Evolutionary conservation across 306 rosid genomes (phyloP).

Genomic region (Carpinus fangiana): DNA sequence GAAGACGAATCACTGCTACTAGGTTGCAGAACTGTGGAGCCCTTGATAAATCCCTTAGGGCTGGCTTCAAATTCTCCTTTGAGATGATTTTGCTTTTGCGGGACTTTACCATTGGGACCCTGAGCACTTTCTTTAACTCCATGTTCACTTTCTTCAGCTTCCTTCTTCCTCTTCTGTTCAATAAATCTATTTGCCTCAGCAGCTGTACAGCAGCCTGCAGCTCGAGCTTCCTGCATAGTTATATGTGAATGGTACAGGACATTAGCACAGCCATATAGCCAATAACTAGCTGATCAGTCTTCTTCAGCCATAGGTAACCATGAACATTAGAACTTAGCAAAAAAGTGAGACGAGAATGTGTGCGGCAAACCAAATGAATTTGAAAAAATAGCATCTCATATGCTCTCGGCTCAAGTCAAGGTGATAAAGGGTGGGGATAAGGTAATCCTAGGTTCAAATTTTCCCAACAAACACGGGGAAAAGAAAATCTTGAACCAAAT

Average conservation of each 20-base stretch:
- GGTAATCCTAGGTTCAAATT: conserved; percentile 3
- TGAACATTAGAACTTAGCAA: neutral
- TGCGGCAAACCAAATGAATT: neutral
- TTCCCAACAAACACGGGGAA: neutral
- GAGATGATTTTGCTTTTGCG: conserved; percentile 34
- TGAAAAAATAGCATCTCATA: neutral
- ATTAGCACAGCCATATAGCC: neutral
- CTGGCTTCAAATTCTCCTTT: conserved; percentile 55
- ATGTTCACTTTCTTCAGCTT: conserved; percentile 39
- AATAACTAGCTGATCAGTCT: neutral
- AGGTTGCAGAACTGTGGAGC: conserved; percentile 36
- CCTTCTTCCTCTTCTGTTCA: conserved; percentile 56
- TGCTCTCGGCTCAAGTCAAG: neutral
- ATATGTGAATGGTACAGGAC: conserved; percentile 20
- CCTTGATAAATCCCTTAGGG: conserved; percentile 40
- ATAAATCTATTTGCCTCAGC: conserved; percentile 55
- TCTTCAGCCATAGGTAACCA: neutral
- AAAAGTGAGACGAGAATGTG: neutral
- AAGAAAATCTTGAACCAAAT: neutral
- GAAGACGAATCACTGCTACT: conserved; percentile 40
- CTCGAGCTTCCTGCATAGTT: conserved; percentile 65
- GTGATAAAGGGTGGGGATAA: neutral
- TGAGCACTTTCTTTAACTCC: conserved; percentile 50
- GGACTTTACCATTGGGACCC: conserved; percentile 45
- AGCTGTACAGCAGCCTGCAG: conserved; percentile 72